Conservation (phyloP, 1,139 yeast species). For the Meyerozyma guilliermondii region DNA sequence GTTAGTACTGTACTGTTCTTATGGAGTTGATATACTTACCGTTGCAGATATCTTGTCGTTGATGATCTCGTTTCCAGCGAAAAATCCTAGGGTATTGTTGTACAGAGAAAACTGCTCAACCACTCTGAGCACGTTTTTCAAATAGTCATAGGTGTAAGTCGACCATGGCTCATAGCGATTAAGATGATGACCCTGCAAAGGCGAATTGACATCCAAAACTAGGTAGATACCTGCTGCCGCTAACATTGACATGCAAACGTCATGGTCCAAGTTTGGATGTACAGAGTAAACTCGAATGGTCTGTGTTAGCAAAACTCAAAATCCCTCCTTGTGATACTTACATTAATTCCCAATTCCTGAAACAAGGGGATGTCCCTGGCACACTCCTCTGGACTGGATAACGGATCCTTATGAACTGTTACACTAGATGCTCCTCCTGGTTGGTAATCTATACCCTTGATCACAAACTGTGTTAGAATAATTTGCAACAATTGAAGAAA, state of each 20-base stretch:
- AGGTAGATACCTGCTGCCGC: conserved; percentile 91
- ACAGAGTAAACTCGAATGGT: conserved; percentile 85
- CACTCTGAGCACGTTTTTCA: conserved; percentile 72
- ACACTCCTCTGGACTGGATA: conserved; percentile 65
- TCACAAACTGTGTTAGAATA: conserved; percentile 12
- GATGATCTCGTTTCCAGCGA: conserved; percentile 91
- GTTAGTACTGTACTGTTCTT: conserved; percentile 6
- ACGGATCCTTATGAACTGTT: conserved; percentile 54
- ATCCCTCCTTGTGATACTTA: conserved; percentile 19
- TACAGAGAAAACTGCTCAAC: conserved; percentile 79
- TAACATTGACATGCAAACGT: conserved; percentile 83
- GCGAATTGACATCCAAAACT: conserved; percentile 87
- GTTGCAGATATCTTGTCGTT: conserved; percentile 76
- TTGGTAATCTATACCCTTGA: conserved; percentile 81
- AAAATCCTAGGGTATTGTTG: conserved; percentile 86
- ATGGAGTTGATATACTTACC: conserved; percentile 13
- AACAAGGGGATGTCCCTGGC: conserved; percentile 71
- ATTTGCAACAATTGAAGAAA: neutral
- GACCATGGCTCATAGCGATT: conserved; percentile 89
- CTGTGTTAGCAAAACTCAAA: conserved; percentile 23
- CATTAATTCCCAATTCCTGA: conserved; percentile 73
- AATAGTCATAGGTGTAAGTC: conserved; percentile 62
- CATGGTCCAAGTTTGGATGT: conserved; percentile 79
- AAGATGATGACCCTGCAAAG: conserved; percentile 68
- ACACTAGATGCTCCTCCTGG: conserved; percentile 83